phyloP scores from a whole-genome alignment of 2,329 filamentous ascomycete genomes.

The Epichloe sylvatica region DNA sequence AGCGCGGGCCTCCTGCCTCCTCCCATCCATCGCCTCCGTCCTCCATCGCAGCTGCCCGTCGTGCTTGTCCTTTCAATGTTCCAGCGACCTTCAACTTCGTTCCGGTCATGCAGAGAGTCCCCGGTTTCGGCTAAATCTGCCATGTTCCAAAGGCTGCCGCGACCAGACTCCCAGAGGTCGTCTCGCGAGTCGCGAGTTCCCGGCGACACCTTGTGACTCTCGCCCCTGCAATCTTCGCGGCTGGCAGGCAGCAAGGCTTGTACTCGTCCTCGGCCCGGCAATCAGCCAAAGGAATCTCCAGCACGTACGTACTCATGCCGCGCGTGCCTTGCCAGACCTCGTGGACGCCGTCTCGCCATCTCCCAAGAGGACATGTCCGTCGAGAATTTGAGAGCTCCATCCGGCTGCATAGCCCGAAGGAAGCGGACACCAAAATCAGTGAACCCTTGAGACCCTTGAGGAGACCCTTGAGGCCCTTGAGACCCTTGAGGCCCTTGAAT shows the following conservation, averaged over 20 bases:
- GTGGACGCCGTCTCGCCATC: background rate
- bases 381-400: conserved; percentile 14
- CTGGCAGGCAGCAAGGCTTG: background rate
- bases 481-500: conserved; percentile 10
- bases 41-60: too few species aligned
- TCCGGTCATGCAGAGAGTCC: too few species aligned
- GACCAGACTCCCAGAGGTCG: too few species aligned
- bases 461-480: background rate
- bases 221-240: background rate
- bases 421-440: conserved; percentile 18
- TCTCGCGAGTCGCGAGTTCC: too few species aligned
- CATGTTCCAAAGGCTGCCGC: background rate
- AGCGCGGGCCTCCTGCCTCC: too few species aligned
- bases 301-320: too few species aligned
- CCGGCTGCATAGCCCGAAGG: conserved; percentile 12
- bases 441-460: conserved; percentile 5
- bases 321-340: background rate
- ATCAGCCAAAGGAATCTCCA: background rate
- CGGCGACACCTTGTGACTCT: too few species aligned
- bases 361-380: conserved; percentile 11
- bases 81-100: too few species aligned
- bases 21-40: too few species aligned
- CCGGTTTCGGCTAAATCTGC: background rate
- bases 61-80: too few species aligned
- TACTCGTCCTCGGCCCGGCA: too few species aligned